phyloP scores from a whole-genome alignment of 768 basidiomycete genomes.

The Leccinum rimulosum region DNA sequence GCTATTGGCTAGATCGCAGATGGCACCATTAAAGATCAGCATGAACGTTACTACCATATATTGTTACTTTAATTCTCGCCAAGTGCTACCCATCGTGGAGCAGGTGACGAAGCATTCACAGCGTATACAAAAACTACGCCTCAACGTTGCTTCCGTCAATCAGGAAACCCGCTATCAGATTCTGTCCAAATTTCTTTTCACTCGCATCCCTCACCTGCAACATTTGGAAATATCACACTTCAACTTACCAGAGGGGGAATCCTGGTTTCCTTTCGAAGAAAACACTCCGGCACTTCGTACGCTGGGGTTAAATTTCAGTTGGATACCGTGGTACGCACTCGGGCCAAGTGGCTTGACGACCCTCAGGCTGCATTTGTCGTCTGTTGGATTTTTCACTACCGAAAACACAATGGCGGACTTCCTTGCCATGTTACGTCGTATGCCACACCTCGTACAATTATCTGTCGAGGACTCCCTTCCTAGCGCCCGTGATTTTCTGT shows the following conservation, averaged over 20 bases:
- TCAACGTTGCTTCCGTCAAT: too few species aligned
- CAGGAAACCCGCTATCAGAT: neutral
- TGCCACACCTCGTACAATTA: too few species aligned
- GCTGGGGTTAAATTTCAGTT: neutral
- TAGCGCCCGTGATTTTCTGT: too few species aligned
- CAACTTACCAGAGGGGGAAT: neutral
- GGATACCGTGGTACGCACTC: neutral
- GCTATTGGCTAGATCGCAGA: too few species aligned
- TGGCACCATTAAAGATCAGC: too few species aligned
- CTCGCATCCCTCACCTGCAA: neutral
- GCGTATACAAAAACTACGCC: too few species aligned
- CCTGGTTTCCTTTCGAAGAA: neutral
- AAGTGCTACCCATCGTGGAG: too few species aligned
- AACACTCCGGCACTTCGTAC: neutral
- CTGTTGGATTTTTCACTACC: neutral
- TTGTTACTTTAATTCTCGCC: too few species aligned
- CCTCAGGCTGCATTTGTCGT: neutral
- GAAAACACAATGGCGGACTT: neutral
- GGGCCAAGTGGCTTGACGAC: neutral
- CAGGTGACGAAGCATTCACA: too few species aligned
- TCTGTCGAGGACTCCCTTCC: too few species aligned
- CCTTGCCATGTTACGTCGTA: too few species aligned
- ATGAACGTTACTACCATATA: too few species aligned
- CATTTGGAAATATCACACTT: neutral
- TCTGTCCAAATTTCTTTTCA: neutral